Evolutionary conservation across 23 red algal species (phyloP), one percentile per base, ranked within the genome.

Genomic region (Cyanidiococcus yangmingshanensis): DNA sequence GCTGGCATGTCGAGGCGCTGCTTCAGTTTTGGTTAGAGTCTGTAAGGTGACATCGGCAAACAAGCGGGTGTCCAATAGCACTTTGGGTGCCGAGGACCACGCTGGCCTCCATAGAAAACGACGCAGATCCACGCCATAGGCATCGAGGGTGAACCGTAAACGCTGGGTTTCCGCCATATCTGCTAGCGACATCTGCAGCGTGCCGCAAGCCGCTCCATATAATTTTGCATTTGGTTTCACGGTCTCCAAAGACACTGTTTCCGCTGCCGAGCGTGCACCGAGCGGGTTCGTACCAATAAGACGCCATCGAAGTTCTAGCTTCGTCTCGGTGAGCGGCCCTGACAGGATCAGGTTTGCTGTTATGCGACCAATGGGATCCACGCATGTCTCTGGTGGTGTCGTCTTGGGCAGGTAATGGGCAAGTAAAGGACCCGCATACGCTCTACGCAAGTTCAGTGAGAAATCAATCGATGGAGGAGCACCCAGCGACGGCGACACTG

Each of bases 241-340:
- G 7, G 34, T 39, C 18, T 77, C 40, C 15, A 2, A 29, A 31
- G 67, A 40, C 2, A 34, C 40, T 31, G 76, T 38, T 50, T 15
- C 39, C 34, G 40, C 79, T 27, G 59, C 58, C 0, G 21, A 0
- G 39, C 39, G 18, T 30, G 30, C 39, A 24, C 83, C 67, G 21
- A 59, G 58, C 25, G 89, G 89, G 35, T 83, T 76, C 7, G 79
- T 29, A 1, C 38, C 77, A 16, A 80, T 51, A 27, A 84, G 76
- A 25, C 81, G 76, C 89, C 89, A 92, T 30, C 76, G 58, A 27
- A 75, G 80, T 24, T 79, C 40, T 27, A 85, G 79, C 36, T 79
- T 76, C 27, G 89, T 83, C 37, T 92, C 82, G 37, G 84, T 76
- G 0, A 71, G 59, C 67, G 85, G 83, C 0, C 89, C 89, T 33